Base-by-base conservation (phyloP, 164 flowering plant species). In the Houttuynia cordata region DNA sequence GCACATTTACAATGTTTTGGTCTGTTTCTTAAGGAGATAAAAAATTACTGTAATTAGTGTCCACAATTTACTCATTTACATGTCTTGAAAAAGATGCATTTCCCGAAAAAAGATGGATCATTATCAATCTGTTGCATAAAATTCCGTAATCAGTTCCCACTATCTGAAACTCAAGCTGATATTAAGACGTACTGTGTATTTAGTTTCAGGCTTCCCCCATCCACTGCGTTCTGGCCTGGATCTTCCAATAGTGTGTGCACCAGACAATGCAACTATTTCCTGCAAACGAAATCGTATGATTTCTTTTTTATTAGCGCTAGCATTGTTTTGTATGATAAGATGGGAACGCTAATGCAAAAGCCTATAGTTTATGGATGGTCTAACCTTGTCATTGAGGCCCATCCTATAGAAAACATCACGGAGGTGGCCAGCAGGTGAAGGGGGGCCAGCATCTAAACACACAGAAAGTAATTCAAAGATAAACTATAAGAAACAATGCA, bases 211-310 rank as follows among this genome's bases (percentile, higher is more conserved):
- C 76, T 90, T 90, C 65, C 99, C 99, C 97, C 96, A 91, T 58
- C 99, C 99, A 77, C 99, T 94, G 52, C 99, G 95, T 8, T 94
- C 97, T 57, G 97, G 97, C 73, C 96, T 85, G 47, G 99, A 77
- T 75, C 99, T 82, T 60, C 99, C 99, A 59, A 94, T 68, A 3
- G 97, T 94, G 70, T 94, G 99, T 24, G 99, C 99, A 69, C 99
- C 99, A 71, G 99, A 94, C 64, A 94, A 75, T 47, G 91, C 99
- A 74, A 94, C 99, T 62, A 94, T 91, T 64, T 94, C 99, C 99
- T 94, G 77, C 63, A 67, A 64, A 59, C 3, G 39, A 64, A 70
- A 42, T 15, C 61, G 24, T 12, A 10, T 12, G 30, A 19, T 51
- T n/a, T 51, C 51, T 53, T 51, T n/a, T 51, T 51, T 53, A 20